Evolutionary conservation across 2,329 filamentous ascomycete genomes (phyloP).

Genomic region (Trichophyton simii): DNA sequence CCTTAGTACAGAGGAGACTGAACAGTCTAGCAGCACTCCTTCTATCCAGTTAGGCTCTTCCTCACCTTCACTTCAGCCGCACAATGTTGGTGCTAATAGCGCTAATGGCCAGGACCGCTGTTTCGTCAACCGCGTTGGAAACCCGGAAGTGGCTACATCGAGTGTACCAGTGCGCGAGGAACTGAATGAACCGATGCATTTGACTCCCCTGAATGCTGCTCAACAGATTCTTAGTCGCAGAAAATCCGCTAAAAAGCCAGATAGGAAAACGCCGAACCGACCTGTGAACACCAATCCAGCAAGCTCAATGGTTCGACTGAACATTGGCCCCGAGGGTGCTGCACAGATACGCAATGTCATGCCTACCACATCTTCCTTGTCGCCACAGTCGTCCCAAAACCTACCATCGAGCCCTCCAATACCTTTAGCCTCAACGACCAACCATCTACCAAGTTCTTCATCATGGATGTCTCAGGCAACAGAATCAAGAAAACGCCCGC

Average conservation of each 20-base stretch:
- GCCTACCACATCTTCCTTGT: not conserved
- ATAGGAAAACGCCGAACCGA: not conserved
- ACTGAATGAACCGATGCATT: not conserved
- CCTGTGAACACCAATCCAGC: not conserved
- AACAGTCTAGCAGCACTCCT: constrained; percentile 5
- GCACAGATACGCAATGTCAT: constrained; percentile 14
- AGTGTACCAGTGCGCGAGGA: not conserved
- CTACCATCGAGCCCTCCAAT: not conserved
- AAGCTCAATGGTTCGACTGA: constrained; percentile 15
- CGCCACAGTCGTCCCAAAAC: not conserved
- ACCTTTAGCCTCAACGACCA: not conserved
- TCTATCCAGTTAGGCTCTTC: not conserved
- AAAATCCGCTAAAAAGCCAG: constrained; percentile 1
- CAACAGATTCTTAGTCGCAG: constrained; percentile 9
- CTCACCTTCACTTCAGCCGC: not conserved
- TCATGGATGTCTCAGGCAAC: not conserved
- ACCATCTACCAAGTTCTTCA: not conserved
- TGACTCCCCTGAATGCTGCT: constrained; percentile 7
- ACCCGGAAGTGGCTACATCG: not conserved
- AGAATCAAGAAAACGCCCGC: not conserved
- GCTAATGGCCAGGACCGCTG: not conserved
- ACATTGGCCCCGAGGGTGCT: constrained; percentile 15
- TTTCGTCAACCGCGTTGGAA: constrained; percentile 12
- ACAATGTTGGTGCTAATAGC: not conserved
- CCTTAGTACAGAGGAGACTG: not conserved